Conservation (phyloP, 1,139 yeast species). For the Candida labiduridarum region DNA sequence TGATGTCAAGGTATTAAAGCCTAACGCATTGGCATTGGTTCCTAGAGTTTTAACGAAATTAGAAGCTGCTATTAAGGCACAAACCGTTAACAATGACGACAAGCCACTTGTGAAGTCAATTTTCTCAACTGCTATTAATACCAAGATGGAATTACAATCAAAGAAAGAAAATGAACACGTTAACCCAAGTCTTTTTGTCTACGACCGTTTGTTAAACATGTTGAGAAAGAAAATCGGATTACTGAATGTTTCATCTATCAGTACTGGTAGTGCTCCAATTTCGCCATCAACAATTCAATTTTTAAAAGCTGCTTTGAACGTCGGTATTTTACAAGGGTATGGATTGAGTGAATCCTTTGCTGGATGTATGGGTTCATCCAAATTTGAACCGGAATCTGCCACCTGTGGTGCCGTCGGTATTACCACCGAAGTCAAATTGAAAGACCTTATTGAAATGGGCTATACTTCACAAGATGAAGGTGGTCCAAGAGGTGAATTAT, state of each 20-base stretch:
- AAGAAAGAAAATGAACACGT: conserved; percentile 9
- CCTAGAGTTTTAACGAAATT: conserved; percentile 43
- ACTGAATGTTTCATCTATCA: conserved; percentile 26
- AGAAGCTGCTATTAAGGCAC: conserved; percentile 49
- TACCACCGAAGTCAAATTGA: conserved; percentile 38
- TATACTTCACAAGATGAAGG: conserved; percentile 31
- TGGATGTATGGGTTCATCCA: conserved; percentile 35
- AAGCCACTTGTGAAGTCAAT: conserved; percentile 28
- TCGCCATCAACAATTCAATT: conserved; percentile 44
- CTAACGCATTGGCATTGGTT: conserved; percentile 37
- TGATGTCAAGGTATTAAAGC: conserved; percentile 38
- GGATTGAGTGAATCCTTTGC: conserved; percentile 52
- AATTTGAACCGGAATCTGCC: conserved; percentile 35
- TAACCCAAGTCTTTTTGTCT: conserved; percentile 25
- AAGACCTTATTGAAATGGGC: conserved; percentile 43
- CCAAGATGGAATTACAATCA: conserved; percentile 35
- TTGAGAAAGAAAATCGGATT: conserved; percentile 42
- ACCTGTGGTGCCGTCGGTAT: conserved; percentile 41
- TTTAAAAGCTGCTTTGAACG: conserved; percentile 40
- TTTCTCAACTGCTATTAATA: conserved; percentile 31
- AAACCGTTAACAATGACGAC: conserved; percentile 46
- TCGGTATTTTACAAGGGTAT: conserved; percentile 47
- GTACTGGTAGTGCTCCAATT: conserved; percentile 50
- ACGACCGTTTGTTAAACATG: conserved; percentile 30
- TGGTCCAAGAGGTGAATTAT: conserved; percentile 46